Conservation (phyloP, 306 rosid genomes). For the Mucuna pruriens region DNA sequence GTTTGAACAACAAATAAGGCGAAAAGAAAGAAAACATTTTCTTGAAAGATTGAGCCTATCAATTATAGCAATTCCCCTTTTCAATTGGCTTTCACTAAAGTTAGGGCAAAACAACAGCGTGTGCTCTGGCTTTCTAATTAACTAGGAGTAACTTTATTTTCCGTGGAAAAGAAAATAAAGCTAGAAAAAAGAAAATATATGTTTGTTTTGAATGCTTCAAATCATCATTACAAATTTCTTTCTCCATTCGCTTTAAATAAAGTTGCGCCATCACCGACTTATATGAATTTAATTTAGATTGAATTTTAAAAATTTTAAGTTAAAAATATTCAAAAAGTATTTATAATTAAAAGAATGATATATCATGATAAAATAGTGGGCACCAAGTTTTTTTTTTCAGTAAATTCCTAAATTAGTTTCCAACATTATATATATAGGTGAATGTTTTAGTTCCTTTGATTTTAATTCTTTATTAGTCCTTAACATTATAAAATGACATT, state of each 20-base stretch:
- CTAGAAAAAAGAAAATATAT: background rate
- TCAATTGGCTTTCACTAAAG: background rate
- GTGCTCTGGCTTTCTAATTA: background rate
- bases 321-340: background rate
- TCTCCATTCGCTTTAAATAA: background rate
- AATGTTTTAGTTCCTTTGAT: background rate
- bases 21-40: background rate
- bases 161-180: background rate
- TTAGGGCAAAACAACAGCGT: background rate
- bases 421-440: background rate
- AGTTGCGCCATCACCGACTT: background rate
- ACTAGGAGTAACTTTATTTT: background rate
- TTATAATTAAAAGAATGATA: background rate
- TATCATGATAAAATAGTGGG: background rate
- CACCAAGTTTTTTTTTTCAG: background rate
- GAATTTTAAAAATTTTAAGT: background rate
- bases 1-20: background rate
- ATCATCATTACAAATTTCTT: slow-evolving; percentile 4
- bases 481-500: background rate
- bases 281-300: background rate
- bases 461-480: background rate
- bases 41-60: background rate
- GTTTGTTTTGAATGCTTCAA: background rate
- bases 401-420: background rate
- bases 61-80: background rate